These are phyloP conservation scores for Asterella californica DNA, from an alignment of 225 moss, liverwort and hornwort species.

Conservation along the genomic window DNA sequence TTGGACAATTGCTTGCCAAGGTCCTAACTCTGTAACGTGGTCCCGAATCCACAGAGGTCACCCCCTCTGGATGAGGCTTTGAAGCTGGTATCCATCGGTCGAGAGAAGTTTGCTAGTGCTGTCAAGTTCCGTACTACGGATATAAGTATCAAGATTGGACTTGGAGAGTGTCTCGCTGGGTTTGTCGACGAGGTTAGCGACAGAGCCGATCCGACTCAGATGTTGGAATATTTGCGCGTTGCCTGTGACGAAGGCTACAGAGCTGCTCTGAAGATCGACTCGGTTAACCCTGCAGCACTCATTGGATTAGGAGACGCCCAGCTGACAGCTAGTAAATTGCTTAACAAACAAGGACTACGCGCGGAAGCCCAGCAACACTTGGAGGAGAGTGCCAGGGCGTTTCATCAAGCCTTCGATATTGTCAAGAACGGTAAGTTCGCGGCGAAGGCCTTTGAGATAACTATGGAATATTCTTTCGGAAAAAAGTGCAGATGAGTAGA, in stretches of 20 bases:
- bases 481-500: no score
- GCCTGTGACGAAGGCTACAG: conserved; percentile 65
- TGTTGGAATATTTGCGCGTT: conserved; percentile 54
- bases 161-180: conserved; percentile 65
- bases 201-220: conserved; percentile 40
- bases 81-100: conserved; percentile 45
- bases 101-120: conserved; percentile 68
- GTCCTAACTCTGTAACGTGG: no score
- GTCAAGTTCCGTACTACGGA: conserved; percentile 64
- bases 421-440: conserved; percentile 48
- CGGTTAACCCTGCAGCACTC: conserved; percentile 53
- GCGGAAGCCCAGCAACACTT: conserved; percentile 45
- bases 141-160: conserved; percentile 56
- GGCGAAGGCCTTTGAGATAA: no score
- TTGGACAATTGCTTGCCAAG: no score
- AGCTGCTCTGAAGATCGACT: conserved; percentile 62
- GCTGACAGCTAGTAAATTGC: conserved; percentile 64
- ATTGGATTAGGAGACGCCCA: conserved; percentile 78
- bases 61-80: conserved; percentile 62
- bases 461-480: no score
- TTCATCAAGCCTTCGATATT: conserved; percentile 52
- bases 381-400: conserved; percentile 54
- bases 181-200: conserved; percentile 50
- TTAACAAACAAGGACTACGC: conserved; percentile 31
- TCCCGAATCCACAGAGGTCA: conserved; percentile 48